Evolutionary conservation across 805 yeast genomes (phyloP).

Genomic region (Diddensiella caesifluorescens): DNA sequence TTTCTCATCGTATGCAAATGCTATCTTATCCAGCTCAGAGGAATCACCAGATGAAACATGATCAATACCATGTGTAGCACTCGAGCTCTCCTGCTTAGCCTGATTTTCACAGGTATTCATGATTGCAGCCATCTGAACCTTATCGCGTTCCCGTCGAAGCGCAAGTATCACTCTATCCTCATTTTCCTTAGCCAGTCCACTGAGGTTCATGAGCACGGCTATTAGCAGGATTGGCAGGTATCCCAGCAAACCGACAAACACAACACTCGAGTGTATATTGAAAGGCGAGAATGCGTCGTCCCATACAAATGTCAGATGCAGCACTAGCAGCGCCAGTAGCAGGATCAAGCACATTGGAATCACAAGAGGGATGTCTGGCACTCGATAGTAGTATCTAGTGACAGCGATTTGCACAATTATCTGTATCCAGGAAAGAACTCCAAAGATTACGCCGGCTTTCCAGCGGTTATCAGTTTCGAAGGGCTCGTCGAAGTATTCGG

Average conservation of each 20-base stretch:
- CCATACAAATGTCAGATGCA: constrained; percentile 19
- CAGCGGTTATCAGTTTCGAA: constrained; percentile 23
- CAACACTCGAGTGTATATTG: constrained; percentile 19
- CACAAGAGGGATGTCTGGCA: constrained; percentile 17
- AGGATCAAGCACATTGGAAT: constrained; percentile 17
- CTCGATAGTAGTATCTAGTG: constrained; percentile 22
- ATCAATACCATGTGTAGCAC: too few relatives aligned
- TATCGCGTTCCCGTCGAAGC: constrained; percentile 18
- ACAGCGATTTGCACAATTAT: constrained; percentile 18
- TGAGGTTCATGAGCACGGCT: constrained; percentile 22
- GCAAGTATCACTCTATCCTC: constrained; percentile 24
- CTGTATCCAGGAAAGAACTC: constrained; percentile 21
- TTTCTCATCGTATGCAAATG: constrained; percentile 1
- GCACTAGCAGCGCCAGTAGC: constrained; percentile 16
- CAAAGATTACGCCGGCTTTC: constrained; percentile 26
- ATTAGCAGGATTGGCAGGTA: constrained; percentile 25
- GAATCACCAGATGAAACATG: not conserved
- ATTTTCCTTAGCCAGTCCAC: constrained; percentile 22
- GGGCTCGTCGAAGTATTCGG: constrained; percentile 3
- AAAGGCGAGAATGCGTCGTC: constrained; percentile 22
- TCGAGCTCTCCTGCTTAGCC: not conserved
- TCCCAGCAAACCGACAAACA: constrained; percentile 23
- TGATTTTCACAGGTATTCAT: not conserved
- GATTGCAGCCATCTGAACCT: not conserved
- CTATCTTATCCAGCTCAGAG: constrained; percentile 1